Conservation (phyloP, 2,329 filamentous ascomycete species). For the Bipolaris bicolor region DNA sequence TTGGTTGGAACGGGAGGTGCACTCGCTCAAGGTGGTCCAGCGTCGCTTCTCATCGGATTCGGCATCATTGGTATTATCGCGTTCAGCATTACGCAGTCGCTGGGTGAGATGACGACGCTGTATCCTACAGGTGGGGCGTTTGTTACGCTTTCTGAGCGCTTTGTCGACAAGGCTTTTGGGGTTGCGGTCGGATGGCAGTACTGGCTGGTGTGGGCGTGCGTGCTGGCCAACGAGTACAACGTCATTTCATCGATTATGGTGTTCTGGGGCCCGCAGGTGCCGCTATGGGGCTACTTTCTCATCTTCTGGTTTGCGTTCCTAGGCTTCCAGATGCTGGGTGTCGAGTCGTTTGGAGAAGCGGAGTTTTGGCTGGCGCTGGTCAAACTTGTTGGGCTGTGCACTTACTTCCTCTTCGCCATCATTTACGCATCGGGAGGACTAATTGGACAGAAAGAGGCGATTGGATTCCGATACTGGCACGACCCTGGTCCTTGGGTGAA, state of each 20-base stretch:
- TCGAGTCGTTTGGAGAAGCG: conserved; percentile 52
- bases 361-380: conserved; percentile 53
- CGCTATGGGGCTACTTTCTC: conserved; percentile 51
- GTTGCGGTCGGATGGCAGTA: conserved; percentile 44
- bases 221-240: conserved; percentile 74
- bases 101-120: conserved; percentile 76
- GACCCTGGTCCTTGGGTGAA: conserved; percentile 50
- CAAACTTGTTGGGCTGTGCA: conserved; percentile 48
- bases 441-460: conserved; percentile 38
- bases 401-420: conserved; percentile 52
- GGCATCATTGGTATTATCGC: conserved; percentile 75
- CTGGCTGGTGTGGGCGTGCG: conserved; percentile 66
- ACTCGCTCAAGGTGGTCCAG: conserved; percentile 71
- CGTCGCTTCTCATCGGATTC: conserved; percentile 75
- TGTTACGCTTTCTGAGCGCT: conserved; percentile 71
- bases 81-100: conserved; percentile 70
- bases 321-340: conserved; percentile 50
- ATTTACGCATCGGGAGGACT: conserved; percentile 45
- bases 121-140: conserved; percentile 75
- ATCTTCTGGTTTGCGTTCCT: conserved; percentile 51
- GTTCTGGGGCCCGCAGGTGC: conserved; percentile 65
- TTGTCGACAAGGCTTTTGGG: conserved; percentile 48
- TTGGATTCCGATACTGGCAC: conserved; percentile 49
- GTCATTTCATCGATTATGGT: conserved; percentile 69
- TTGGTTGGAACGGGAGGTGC: conserved; percentile 75